Evolutionary conservation across 2,329 filamentous ascomycete species (phyloP), one percentile per base, ranked within the genome.

Genomic region (Microcera coccophila): DNA sequence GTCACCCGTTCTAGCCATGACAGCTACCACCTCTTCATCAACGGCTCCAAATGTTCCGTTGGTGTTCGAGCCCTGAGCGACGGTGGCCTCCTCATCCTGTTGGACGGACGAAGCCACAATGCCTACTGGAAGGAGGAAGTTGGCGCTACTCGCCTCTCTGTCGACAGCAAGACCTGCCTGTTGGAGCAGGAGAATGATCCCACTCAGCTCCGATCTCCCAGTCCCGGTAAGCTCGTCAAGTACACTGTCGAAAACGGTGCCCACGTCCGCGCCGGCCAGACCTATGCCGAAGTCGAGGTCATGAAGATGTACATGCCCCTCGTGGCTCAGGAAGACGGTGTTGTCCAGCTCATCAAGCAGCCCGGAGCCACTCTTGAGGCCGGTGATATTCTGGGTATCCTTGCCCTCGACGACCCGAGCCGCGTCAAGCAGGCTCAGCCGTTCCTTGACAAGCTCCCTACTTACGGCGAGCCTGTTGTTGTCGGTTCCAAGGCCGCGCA

Each of bases 241-340:
- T 98, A 93, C 70, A 87, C 89, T 2, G 87, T 98, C 2, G 93
- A 96, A 67, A 97, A 95, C 61, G 93, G 93, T 48, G 79, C 90
- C 56, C 93, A 98, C 65, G 82, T 98, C 68, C 85, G 82, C 67
- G 89, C 94, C 57, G 91, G 91, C 44, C 87, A 97, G 68, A 76
- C 91, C 24, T 98, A 90, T 62, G 93, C 93, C 42, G 93, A 98
- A 68, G 91, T 98, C 31, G 93, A 98, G 71, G 93, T 98, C 70
- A 98, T 98, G 93, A 98, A 98, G 79, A 98, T 98, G 93, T 97
- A 97, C 79, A 98, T 98, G 93, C 93, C 93, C 61, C 78, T 98
- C 42, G 79, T 98, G 48, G 87, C 93, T 3, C 85, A 90, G 63
- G 93, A 98, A 67, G 93, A 95, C 59, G 93, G 93, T 74, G 79